These are phyloP conservation scores for Sporothrix mexicana DNA, from an alignment of 2,329 filamentous ascomycete species.

Conservation along the genomic window DNA sequence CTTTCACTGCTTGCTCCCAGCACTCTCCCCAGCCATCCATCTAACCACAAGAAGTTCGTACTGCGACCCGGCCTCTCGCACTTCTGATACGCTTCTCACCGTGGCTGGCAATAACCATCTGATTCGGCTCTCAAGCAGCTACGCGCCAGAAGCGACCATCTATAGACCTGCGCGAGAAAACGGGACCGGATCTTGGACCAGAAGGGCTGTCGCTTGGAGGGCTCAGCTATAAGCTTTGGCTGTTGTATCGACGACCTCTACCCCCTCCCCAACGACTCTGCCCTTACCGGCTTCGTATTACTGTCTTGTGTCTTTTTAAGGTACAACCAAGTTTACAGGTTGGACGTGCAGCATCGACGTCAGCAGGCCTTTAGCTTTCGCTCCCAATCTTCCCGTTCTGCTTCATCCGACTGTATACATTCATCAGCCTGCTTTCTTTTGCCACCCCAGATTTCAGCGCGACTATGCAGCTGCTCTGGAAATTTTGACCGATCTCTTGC, in stretches of 20 bases:
- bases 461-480: slow-evolving; percentile 35
- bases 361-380: too few species aligned
- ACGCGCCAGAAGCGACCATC: not conserved
- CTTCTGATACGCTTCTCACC: not conserved
- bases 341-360: not conserved
- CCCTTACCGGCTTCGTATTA: not conserved
- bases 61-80: not conserved
- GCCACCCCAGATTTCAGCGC: not conserved
- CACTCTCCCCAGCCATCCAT: not conserved
- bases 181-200: too few species aligned
- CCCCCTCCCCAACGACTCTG: not conserved
- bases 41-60: too few species aligned
- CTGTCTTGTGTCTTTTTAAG: not conserved
- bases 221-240: not conserved
- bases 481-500: slow-evolving; percentile 35
- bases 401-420: not conserved
- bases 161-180: too few species aligned
- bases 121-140: not conserved
- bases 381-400: not conserved
- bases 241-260: not conserved
- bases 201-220: not conserved
- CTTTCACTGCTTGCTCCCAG: not conserved
- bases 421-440: too few species aligned
- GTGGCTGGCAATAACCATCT: too few species aligned
- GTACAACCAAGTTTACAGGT: not conserved